These are phyloP conservation scores for Globisporangium irregulare DNA, from an alignment of 352 stramenopile genomes.

Conservation along the genomic window DNA sequence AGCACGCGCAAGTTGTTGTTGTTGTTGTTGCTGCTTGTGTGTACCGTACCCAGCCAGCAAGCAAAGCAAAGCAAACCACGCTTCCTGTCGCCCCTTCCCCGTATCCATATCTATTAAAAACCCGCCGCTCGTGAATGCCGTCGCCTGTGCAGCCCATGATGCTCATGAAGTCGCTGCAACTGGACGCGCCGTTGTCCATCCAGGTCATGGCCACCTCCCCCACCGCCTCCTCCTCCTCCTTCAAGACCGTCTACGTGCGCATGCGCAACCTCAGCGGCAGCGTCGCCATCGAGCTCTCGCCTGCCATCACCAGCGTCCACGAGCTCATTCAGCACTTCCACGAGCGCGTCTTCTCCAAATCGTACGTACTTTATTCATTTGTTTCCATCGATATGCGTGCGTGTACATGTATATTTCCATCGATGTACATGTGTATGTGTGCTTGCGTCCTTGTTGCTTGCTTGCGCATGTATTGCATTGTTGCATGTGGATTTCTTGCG, in stretches of 20 bases:
- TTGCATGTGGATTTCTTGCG: neutral
- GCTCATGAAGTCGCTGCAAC: constrained; percentile 36
- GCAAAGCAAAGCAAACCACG: neutral
- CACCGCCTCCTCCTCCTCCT: neutral
- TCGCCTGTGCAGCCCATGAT: constrained; percentile 24
- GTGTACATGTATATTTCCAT: neutral
- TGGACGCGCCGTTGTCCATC: constrained; percentile 35
- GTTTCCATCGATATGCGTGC: neutral
- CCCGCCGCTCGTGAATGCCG: constrained; percentile 1
- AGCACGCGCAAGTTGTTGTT: constrained; percentile 3
- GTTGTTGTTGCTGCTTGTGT: neutral
- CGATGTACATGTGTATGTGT: neutral
- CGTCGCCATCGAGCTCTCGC: constrained; percentile 51
- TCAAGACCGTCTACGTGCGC: constrained; percentile 55
- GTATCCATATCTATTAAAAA: constrained; percentile 13
- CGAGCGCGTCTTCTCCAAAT: constrained; percentile 68
- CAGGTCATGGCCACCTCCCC: constrained; percentile 37
- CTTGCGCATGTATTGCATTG: constrained; percentile 2
- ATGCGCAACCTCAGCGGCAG: constrained; percentile 71
- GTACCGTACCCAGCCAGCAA: constrained; percentile 5
- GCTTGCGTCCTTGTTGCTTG: neutral
- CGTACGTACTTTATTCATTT: constrained; percentile 27
- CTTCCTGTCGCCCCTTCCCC: neutral
- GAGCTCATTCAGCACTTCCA: constrained; percentile 69
- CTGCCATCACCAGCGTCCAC: constrained; percentile 29